phyloP scores from a whole-genome alignment of 140 eudicot genomes.

The Artemisia princeps region DNA sequence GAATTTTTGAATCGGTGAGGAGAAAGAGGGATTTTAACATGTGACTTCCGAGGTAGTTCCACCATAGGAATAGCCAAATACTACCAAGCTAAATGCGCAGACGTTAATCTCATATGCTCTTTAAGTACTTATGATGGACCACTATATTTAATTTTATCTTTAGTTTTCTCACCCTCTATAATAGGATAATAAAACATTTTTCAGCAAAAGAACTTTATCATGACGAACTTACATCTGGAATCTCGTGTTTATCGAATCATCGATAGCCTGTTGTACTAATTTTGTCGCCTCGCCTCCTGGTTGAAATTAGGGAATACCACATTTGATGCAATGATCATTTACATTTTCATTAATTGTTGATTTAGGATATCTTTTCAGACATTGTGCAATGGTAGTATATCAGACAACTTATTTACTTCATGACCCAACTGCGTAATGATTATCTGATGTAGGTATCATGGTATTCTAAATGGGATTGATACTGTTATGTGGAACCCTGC shows the following conservation, averaged over 20 bases:
- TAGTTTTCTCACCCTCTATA: not conserved
- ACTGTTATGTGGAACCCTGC: conserved; percentile 81
- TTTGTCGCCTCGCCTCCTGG: not conserved
- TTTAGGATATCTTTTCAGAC: not conserved
- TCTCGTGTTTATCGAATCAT: not conserved
- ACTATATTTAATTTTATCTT: no score
- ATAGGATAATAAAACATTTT: conserved; percentile 4
- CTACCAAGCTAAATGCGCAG: not conserved
- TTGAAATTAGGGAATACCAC: not conserved
- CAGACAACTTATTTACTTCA: not conserved
- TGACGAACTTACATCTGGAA: not conserved
- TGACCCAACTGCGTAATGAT: conserved; percentile 12
- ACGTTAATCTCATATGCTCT: not conserved
- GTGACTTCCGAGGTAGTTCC: no score
- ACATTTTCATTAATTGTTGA: not conserved
- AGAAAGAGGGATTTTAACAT: no score
- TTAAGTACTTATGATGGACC: not conserved
- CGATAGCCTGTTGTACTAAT: not conserved
- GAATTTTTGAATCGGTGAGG: no score
- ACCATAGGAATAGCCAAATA: not conserved
- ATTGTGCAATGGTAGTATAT: conserved; percentile 2
- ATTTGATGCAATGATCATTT: conserved; percentile 5
- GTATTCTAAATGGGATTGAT: conserved; percentile 81
- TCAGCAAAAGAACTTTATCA: conserved; percentile 1
- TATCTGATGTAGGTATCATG: conserved; percentile 47